Evolutionary conservation across 2,329 filamentous ascomycete genomes (phyloP), one percentile per base, ranked within the genome.

Genomic region (Penicillium sclerotigenum): DNA sequence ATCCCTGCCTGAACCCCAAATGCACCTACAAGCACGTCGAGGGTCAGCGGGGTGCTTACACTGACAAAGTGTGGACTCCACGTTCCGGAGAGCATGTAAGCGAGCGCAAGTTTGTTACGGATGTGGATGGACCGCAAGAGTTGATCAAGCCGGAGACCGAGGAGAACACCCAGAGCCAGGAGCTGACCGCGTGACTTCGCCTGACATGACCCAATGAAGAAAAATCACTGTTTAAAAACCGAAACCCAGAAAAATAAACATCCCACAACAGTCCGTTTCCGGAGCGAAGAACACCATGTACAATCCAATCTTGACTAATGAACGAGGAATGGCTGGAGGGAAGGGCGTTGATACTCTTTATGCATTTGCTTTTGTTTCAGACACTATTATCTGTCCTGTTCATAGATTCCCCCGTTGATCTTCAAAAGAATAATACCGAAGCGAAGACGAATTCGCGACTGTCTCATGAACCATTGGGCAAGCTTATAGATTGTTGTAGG

Each of bases 1-100:
- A 87, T 65, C 94, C 93, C 0, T 99, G 94, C 76, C 83, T 91
- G 61, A 97, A 97, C 77, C 84, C 88, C n/a, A 83, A 80, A 65
- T 99, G 94, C 73, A 81, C 87, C 5, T 97, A 91, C 78, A 91
- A 91, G 74, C 94, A 99, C 73, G 88, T 87, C 38, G 91, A 95
- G 52, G 94, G 93, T 13, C 94, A 99, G 78, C 86, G 90, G 65
- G 91, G 89, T 48, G 85, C 83, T 14, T 93, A 91, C 75, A 84
- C 87, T 59, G 90, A 95, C 73, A 97, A 96, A 77, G 90, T 95
- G 28, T 97, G 93, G 93, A 91, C 87, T 18, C 83, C 83, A 81
- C 34, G 61, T 59, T 49, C 65, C 74, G 28, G 83, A 81, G 64
- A 79, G 83, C 90, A 96, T 72, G 86, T 96, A 47, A 96, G 91